These are phyloP conservation scores for Chytriomyces sp. DNA, from an alignment of 192 early-diverging fungal genomes.

Conservation along the genomic window DNA sequence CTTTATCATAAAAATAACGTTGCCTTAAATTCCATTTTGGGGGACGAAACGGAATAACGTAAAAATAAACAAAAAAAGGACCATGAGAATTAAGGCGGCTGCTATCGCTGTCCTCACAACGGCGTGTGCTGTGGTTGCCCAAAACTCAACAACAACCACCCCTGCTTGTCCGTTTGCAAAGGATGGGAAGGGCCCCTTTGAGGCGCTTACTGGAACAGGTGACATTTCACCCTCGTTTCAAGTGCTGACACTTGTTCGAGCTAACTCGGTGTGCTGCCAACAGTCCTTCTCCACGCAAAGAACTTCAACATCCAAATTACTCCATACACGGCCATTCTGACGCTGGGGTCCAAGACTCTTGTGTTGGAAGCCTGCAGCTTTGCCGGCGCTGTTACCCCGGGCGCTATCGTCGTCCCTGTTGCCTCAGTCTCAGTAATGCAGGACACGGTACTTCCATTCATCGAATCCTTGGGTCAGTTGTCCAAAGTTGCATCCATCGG, in stretches of 20 bases:
- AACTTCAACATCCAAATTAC: conserved; percentile 9
- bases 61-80: no score
- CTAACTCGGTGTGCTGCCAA: neutral
- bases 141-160: neutral
- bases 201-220: neutral
- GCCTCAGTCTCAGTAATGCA: neutral
- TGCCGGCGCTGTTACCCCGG: neutral
- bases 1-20: no score
- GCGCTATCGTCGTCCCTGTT: conserved; percentile 14
- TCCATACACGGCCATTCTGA: conserved; percentile 4
- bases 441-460: neutral
- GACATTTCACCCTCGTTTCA: neutral
- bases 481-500: neutral
- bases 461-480: conserved; percentile 11
- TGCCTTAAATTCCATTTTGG: no score
- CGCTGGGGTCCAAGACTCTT: neutral
- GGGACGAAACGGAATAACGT: no score
- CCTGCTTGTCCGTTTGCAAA: neutral
- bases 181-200: neutral
- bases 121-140: no score
- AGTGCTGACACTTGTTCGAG: no score
- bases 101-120: no score
- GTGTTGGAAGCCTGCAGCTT: neutral
- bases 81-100: no score
- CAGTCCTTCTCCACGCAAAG: conserved; percentile 19